Evolutionary conservation across 208 protist genomes (phyloP), one percentile per base, ranked within the genome.

Genomic region (Endotrypanum monterogeii): DNA sequence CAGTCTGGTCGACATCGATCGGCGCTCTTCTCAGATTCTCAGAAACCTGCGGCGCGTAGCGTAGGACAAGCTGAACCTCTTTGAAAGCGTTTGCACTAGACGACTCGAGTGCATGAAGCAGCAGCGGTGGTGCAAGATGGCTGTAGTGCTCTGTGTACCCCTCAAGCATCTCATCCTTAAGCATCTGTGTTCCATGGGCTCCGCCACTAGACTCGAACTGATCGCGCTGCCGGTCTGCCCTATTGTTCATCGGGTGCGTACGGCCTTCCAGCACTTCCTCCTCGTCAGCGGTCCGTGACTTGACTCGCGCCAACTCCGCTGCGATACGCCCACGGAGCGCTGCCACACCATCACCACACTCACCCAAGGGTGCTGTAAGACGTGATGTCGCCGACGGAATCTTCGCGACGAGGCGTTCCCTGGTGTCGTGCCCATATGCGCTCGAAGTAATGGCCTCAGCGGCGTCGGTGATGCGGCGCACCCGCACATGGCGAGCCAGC

Each of bases 51-150:
- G 89, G 86, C 30, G 85, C 91, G 76, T 97, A 96, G 60, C 85
- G 80, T 32, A 97, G 85, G 41, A 97, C 88, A n/a, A 97, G 81
- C 71, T 97, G 93, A 23, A 82, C 82, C 78, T 97, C 93, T 63
- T 95, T 94, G 23, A 97, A 79, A 20, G 93, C 88, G 78, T 96
- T 95, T 5, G 39, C 8, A 3, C 48, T 76, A 48, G 78, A 71
- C 48, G 87, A 71, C 48, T 77, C 67, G 11, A 93, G 71, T 25
- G 84, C 87, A 79, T 95, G 81, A 18, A 97, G 41, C 60, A 97
- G 62, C 62, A 91, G 68, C 28, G 88, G 84, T 23, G 93, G 93
- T 9, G 89, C 93, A 52, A 80, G 63, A 30, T 62, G 62, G 16
- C 51, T 25, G 48, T 73, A 58, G 30, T 78, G 63, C 37, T 83